A percentile compares a stretch with the other conserved stretches of the same genome.
phyloP scores from a whole-genome alignment of 2,329 filamentous ascomycete genomes.

The Pseudogymnoascus sp. region DNA sequence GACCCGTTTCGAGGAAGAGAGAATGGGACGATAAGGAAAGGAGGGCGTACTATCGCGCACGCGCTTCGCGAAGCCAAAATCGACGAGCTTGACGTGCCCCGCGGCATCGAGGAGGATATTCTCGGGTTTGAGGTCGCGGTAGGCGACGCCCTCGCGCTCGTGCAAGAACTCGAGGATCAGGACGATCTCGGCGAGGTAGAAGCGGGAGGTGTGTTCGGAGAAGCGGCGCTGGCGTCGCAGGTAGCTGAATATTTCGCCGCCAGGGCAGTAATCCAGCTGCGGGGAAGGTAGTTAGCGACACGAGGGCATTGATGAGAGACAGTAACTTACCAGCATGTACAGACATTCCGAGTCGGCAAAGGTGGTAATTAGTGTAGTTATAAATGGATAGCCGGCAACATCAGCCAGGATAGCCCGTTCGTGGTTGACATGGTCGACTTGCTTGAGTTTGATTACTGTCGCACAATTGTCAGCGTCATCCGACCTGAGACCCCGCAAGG shows the following conservation, averaged over 20 bases:
- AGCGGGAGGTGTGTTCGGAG: constrained; percentile 68
- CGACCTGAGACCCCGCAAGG: not conserved
- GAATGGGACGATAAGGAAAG: constrained; percentile 10
- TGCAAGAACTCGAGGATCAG: constrained; percentile 74
- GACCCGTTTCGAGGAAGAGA: not conserved
- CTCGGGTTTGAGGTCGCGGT: constrained; percentile 75
- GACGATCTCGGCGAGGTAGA: constrained; percentile 79
- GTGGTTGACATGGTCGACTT: constrained; percentile 79
- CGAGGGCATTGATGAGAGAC: not conserved
- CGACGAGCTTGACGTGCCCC: constrained; percentile 74
- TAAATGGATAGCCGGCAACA: constrained; percentile 74
- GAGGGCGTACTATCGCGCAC: constrained; percentile 48
- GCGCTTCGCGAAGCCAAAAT: constrained; percentile 80
- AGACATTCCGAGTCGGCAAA: constrained; percentile 73
- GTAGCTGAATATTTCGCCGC: constrained; percentile 79
- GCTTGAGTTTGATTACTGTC: constrained; percentile 70
- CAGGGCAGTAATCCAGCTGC: constrained; percentile 68
- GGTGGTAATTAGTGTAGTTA: constrained; percentile 68
- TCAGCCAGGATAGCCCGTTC: constrained; percentile 71
- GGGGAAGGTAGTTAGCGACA: not conserved
- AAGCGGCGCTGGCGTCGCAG: constrained; percentile 70
- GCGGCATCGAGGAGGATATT: constrained; percentile 71
- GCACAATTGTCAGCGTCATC: constrained; percentile 13
- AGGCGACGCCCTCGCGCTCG: constrained; percentile 70
- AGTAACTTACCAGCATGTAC: constrained; percentile 58